These are phyloP conservation scores for Starmerella ratchasimensis DNA, from an alignment of 805 yeast genomes.

Conservation along the genomic window DNA sequence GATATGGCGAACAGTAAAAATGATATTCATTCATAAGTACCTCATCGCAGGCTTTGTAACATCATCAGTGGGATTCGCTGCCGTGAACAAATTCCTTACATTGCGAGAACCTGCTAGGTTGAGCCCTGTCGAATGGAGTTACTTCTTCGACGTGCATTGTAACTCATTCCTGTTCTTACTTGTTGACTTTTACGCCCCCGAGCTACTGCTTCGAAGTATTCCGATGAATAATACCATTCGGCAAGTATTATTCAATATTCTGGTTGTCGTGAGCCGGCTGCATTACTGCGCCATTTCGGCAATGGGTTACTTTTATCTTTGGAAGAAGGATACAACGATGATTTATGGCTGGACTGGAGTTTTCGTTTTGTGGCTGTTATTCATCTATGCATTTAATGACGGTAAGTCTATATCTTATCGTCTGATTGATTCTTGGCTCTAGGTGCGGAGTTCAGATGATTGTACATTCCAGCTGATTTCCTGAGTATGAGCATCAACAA, in stretches of 20 bases:
- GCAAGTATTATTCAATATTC: too few relatives aligned
- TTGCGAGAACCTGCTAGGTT: constrained; percentile 2
- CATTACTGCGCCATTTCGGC: constrained; percentile 72
- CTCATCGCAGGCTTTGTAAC: constrained; percentile 52
- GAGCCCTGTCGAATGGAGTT: constrained; percentile 64
- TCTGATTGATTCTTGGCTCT: too few relatives aligned
- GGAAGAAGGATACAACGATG: not conserved
- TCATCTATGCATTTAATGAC: constrained; percentile 58
- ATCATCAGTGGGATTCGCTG: constrained; percentile 60
- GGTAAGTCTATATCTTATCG: too few relatives aligned
- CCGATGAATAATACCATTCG: too few relatives aligned
- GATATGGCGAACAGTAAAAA: constrained; percentile 62
- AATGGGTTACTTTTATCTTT: constrained; percentile 61
- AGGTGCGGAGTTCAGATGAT: too few relatives aligned
- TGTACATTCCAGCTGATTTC: too few relatives aligned
- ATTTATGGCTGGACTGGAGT: not conserved
- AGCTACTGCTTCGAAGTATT: too few relatives aligned
- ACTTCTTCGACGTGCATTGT: constrained; percentile 88
- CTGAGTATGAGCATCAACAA: too few relatives aligned
- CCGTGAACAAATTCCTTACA: constrained; percentile 55
- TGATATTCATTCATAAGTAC: constrained; percentile 80
- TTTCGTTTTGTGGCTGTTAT: too few relatives aligned
- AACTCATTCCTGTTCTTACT: constrained; percentile 62
- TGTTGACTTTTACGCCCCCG: constrained; percentile 70
- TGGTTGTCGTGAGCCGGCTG: too few relatives aligned